phyloP scores from a whole-genome alignment of 106 monocot species.

The Phalaenopsis aphrodite region DNA sequence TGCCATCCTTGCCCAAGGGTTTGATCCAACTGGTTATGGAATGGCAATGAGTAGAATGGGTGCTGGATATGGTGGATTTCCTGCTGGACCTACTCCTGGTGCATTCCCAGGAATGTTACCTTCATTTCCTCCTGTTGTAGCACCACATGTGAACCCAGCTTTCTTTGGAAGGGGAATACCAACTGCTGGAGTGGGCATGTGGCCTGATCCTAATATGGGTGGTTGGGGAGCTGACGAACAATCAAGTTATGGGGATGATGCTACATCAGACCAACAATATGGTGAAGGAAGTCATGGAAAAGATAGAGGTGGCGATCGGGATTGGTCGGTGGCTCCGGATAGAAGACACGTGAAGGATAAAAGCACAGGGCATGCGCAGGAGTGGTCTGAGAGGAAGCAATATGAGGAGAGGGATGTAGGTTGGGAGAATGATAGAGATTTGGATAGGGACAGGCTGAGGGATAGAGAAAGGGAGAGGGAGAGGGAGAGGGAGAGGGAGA shows the following conservation, averaged over 20 bases:
- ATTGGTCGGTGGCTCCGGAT: slow-evolving; percentile 44
- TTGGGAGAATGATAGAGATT: slow-evolving; percentile 32
- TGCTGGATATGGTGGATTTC: slow-evolving; percentile 68
- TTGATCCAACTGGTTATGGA: slow-evolving; percentile 77
- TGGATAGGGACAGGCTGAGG: slow-evolving; percentile 39
- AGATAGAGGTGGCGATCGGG: slow-evolving; percentile 53
- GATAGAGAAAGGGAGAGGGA: slow-evolving; percentile 33
- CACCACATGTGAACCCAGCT: slow-evolving; percentile 84
- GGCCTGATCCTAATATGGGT: slow-evolving; percentile 66
- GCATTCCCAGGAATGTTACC: slow-evolving; percentile 78
- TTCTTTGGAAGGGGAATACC: slow-evolving; percentile 84
- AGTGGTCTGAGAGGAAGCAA: slow-evolving; percentile 47
- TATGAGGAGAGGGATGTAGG: slow-evolving; percentile 53
- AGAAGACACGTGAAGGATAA: slow-evolving; percentile 73
- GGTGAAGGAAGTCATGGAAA: slow-evolving; percentile 65
- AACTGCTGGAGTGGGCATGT: slow-evolving; percentile 63
- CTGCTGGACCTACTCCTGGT: slow-evolving; percentile 43
- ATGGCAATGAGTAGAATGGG: slow-evolving; percentile 78
- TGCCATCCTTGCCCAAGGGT: slow-evolving; percentile 65
- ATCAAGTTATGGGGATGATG: slow-evolving; percentile 82
- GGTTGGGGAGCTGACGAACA: slow-evolving; percentile 81
- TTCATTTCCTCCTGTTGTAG: slow-evolving; percentile 76
- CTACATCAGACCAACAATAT: slow-evolving; percentile 83
- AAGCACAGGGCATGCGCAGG: slow-evolving; percentile 44
- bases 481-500: slow-evolving; percentile 23